Evolutionary conservation across 108 stramenopile species (phyloP).

Genomic region (Skeletonema tropicum): DNA sequence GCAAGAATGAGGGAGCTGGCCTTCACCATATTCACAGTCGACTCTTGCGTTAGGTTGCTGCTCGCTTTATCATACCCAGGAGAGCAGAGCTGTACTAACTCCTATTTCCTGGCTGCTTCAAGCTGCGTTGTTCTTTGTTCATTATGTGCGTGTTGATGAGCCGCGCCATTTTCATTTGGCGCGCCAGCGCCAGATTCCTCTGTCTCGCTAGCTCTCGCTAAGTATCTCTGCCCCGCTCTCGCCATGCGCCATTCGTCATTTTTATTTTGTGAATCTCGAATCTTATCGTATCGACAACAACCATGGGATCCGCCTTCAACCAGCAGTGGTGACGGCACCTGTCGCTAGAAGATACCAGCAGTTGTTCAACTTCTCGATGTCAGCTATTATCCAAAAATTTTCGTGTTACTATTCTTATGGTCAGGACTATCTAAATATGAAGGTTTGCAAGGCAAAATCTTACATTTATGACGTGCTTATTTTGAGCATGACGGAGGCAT

Average conservation of each 20-base stretch:
- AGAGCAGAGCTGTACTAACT: too few relatives aligned
- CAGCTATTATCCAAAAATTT: slow-evolving; percentile 19
- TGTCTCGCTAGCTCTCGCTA: too few relatives aligned
- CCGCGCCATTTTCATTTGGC: neutral
- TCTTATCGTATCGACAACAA: neutral
- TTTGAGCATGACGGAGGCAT: slow-evolving; percentile 62
- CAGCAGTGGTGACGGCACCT: neutral
- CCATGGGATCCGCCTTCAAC: neutral
- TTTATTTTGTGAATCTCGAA: too few relatives aligned
- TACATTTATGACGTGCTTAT: slow-evolving; percentile 64
- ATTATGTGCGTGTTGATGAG: neutral
- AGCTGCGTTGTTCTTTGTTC: too few relatives aligned
- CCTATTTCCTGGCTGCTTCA: too few relatives aligned
- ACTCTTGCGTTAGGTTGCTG: too few relatives aligned
- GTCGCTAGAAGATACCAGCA: neutral
- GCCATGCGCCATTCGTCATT: too few relatives aligned
- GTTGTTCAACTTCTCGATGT: slow-evolving; percentile 13
- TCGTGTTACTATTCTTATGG: slow-evolving; percentile 14
- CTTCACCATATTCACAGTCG: slow-evolving; percentile 11
- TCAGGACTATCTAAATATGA: too few relatives aligned
- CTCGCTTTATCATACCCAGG: too few relatives aligned
- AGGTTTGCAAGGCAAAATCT: slow-evolving; percentile 28
- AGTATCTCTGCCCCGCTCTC: too few relatives aligned
- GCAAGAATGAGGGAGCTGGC: slow-evolving; percentile 7
- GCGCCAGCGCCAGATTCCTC: too few relatives aligned